These are phyloP conservation scores for Aspergillus latus DNA, from an alignment of 2,329 filamentous ascomycete species.

Conservation along the genomic window DNA sequence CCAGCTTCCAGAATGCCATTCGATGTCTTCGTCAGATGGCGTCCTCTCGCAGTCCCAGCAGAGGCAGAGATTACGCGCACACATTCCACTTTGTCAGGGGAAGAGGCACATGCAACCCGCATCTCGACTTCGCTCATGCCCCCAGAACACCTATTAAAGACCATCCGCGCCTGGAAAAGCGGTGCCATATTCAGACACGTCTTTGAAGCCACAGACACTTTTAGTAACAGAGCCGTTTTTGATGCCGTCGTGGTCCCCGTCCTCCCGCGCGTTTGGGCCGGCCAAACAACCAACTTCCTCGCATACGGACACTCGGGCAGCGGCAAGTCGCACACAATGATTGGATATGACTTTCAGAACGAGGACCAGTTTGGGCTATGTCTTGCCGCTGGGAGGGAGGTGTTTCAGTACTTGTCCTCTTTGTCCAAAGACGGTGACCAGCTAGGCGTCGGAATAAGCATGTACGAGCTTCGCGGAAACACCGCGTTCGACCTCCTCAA, in stretches of 20 bases:
- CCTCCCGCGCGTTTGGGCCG: constrained; percentile 35
- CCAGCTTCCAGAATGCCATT: background rate
- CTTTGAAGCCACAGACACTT: constrained; percentile 20
- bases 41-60: background rate
- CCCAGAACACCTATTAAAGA: no score
- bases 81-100: background rate
- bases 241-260: constrained; percentile 34
- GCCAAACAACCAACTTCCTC: constrained; percentile 44
- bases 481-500: constrained; percentile 47
- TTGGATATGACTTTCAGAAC: constrained; percentile 45
- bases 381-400: constrained; percentile 34
- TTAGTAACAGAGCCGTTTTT: constrained; percentile 32
- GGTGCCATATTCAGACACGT: constrained; percentile 23
- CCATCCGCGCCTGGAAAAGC: constrained; percentile 28
- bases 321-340: constrained; percentile 45
- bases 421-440: background rate
- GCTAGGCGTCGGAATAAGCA: constrained; percentile 40
- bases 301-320: constrained; percentile 48
- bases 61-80: background rate
- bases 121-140: background rate
- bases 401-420: constrained; percentile 15
- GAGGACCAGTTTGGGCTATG: constrained; percentile 38
- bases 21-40: constrained; percentile 9
- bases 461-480: constrained; percentile 47
- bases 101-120: background rate